Conservation (phyloP, 2,329 filamentous ascomycete genomes). For the Aspergillus persii region DNA sequence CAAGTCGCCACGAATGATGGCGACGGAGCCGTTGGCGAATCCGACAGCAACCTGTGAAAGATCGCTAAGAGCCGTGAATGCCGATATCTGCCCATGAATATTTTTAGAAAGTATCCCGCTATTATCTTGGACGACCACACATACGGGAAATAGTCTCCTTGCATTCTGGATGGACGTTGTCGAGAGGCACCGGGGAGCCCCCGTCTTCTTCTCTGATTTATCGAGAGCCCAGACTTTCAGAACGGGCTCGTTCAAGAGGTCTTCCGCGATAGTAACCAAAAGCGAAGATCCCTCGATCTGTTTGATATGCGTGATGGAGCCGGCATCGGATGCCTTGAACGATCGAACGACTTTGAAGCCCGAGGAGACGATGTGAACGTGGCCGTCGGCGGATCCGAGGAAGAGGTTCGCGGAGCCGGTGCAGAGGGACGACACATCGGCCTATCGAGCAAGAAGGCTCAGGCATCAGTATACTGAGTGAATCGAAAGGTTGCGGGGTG, state of each 20-base stretch:
- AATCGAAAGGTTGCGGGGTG: not conserved
- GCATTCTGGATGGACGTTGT: slow-evolving; percentile 85
- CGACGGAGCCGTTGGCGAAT: slow-evolving; percentile 93
- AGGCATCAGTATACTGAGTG: not conserved
- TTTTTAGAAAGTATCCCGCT: slow-evolving; percentile 1
- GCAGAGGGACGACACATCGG: slow-evolving; percentile 76
- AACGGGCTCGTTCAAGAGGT: slow-evolving; percentile 80
- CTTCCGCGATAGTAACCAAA: slow-evolving; percentile 78
- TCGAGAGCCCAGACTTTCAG: slow-evolving; percentile 98
- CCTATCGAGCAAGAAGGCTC: slow-evolving; percentile 30
- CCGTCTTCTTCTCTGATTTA: slow-evolving; percentile 90
- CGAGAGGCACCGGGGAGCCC: slow-evolving; percentile 81
- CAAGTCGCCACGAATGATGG: slow-evolving; percentile 87
- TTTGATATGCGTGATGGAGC: slow-evolving; percentile 82
- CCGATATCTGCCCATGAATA: slow-evolving; percentile 57
- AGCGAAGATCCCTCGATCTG: slow-evolving; percentile 85
- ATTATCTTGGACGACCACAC: slow-evolving; percentile 20
- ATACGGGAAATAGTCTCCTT: slow-evolving; percentile 84
- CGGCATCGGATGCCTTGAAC: slow-evolving; percentile 79
- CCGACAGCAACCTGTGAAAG: slow-evolving; percentile 90
- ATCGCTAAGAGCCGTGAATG: slow-evolving; percentile 83
- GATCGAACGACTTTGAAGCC: slow-evolving; percentile 81
- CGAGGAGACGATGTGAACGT: slow-evolving; percentile 81
- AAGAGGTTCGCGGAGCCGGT: slow-evolving; percentile 88
- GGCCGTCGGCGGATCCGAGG: slow-evolving; percentile 79